Evolutionary conservation across 768 basidiomycete genomes (phyloP).

Genomic region (Tulasnella sp.): DNA sequence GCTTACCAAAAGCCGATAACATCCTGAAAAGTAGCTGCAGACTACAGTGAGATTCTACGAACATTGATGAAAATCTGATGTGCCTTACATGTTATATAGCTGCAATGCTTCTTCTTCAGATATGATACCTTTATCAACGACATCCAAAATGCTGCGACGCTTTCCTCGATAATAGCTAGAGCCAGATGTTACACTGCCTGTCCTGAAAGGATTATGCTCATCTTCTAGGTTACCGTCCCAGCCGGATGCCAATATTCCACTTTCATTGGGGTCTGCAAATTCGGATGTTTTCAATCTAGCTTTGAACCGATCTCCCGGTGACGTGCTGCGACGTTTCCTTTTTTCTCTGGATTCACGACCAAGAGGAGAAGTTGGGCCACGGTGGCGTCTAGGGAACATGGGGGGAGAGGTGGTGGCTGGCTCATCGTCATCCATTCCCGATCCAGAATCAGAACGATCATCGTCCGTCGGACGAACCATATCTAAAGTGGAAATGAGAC

Average conservation of each 20-base stretch:
- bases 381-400: too few relatives aligned
- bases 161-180: constrained; percentile 1
- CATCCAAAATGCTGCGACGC: constrained; percentile 11
- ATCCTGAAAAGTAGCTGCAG: constrained; percentile 17
- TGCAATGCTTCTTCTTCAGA: constrained; percentile 16
- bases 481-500: neutral
- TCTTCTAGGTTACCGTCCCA: neutral
- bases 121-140: constrained; percentile 17
- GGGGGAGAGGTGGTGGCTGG: neutral
- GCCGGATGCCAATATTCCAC: neutral
- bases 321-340: constrained; percentile 4
- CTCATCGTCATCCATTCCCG: neutral
- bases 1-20: constrained; percentile 16
- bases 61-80: neutral
- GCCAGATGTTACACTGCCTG: constrained; percentile 7
- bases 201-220: too few relatives aligned
- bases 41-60: neutral
- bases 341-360: neutral
- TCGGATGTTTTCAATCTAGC: constrained; percentile 5
- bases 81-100: constrained; percentile 15
- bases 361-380: neutral
- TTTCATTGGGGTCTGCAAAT: neutral
- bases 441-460: constrained; percentile 1
- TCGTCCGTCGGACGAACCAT: constrained; percentile 8
- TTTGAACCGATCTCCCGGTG: constrained; percentile 4